Evolutionary conservation across 257 asterid species (phyloP).

Genomic region (Primulina tabacum): DNA sequence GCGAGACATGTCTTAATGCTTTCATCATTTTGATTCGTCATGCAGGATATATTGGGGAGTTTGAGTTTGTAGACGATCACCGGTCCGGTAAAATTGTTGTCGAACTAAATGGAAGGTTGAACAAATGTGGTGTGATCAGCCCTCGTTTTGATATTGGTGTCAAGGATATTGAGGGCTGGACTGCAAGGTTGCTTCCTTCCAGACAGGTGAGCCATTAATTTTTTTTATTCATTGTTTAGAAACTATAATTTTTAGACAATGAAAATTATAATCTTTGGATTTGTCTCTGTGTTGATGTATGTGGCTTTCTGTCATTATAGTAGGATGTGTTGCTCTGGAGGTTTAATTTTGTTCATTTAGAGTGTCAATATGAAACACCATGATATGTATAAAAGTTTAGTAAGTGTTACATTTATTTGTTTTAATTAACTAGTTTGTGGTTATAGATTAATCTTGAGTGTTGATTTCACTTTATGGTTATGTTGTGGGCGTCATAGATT

Average conservation of each 20-base stretch:
- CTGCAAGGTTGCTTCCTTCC: slow-evolving; percentile 20
- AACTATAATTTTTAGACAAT: neutral
- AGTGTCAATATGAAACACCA: neutral
- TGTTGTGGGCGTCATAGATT: no score
- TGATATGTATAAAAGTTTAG: neutral
- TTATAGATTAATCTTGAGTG: no score
- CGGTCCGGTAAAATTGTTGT: slow-evolving; percentile 17
- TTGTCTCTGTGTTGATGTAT: neutral
- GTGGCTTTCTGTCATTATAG: neutral
- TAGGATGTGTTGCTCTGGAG: neutral
- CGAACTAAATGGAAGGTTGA: slow-evolving; percentile 18
- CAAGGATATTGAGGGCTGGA: slow-evolving; percentile 21
- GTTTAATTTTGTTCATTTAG: neutral
- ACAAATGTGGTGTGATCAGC: slow-evolving; percentile 19
- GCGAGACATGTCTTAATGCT: neutral
- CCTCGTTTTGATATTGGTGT: slow-evolving; percentile 18
- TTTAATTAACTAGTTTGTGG: no score
- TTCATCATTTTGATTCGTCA: neutral
- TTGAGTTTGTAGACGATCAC: slow-evolving; percentile 17
- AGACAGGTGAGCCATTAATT: neutral
- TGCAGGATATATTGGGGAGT: slow-evolving; percentile 16
- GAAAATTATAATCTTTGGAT: neutral
- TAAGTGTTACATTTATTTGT: no score
- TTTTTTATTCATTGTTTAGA: neutral
- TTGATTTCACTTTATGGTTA: no score